phyloP scores from a whole-genome alignment of 257 asterid species.

The Eucommia ulmoides region DNA sequence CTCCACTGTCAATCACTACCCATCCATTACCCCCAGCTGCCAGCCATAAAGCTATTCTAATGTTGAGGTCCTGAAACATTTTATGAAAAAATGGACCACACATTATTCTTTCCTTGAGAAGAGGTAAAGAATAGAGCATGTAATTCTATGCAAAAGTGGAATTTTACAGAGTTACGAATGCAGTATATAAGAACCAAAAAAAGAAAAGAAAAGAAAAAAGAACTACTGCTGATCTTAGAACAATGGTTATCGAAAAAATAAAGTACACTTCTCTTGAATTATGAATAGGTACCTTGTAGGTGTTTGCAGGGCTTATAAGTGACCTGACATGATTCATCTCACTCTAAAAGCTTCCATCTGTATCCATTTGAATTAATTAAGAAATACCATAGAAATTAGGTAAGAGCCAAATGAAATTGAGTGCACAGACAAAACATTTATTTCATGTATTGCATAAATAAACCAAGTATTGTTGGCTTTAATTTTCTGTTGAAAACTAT shows the following conservation, averaged over 20 bases:
- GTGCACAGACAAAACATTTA: too few species aligned
- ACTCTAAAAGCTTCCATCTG: conserved; percentile 95
- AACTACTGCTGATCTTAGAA: too few species aligned
- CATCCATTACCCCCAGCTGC: conserved; percentile 92
- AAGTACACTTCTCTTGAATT: neutral
- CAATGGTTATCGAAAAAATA: conserved; percentile 4
- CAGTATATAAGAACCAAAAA: too few species aligned
- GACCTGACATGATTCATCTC: conserved; percentile 79
- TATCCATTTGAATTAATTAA: conserved; percentile 2
- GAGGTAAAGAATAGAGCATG: too few species aligned
- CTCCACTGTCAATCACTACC: conserved; percentile 15
- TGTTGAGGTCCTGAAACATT: conserved; percentile 74
- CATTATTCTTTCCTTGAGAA: too few species aligned
- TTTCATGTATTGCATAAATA: too few species aligned
- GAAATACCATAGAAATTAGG: neutral
- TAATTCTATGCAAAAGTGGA: too few species aligned
- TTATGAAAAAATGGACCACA: too few species aligned
- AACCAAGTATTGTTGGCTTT: too few species aligned
- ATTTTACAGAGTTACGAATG: too few species aligned
- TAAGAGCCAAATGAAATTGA: neutral
- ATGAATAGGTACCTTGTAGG: conserved; percentile 83
- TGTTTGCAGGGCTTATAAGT: conserved; percentile 79
- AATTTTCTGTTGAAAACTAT: too few species aligned
- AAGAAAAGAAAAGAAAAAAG: too few species aligned
- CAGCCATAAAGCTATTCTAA: conserved; percentile 87